phyloP scores from a whole-genome alignment of 2,329 filamentous ascomycete species.

The Trichophyton verrucosum region DNA sequence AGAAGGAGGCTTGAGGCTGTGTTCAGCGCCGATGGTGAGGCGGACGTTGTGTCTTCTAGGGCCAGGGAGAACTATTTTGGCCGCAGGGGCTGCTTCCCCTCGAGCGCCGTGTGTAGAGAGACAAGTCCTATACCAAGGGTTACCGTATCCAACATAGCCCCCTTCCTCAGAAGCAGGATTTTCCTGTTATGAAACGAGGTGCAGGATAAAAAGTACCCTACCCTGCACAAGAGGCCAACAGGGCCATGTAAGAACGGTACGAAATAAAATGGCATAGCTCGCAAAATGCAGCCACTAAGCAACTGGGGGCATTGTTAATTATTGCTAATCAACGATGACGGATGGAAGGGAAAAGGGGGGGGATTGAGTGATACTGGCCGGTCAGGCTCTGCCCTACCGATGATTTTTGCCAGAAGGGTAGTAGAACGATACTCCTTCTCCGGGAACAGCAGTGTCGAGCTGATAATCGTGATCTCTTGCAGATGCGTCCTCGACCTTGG shows the following conservation, averaged over 20 bases:
- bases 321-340: neutral
- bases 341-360: neutral
- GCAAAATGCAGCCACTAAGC: neutral
- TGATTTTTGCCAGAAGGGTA: neutral
- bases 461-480: conserved; percentile 25
- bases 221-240: neutral
- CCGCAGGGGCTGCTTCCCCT: neutral
- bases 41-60: neutral
- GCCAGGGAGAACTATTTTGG: neutral
- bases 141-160: neutral
- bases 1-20: neutral
- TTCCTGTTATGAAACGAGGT: neutral
- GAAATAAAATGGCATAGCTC: neutral
- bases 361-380: neutral
- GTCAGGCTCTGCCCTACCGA: neutral
- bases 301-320: neutral
- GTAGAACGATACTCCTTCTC: neutral
- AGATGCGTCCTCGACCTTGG: conserved; percentile 18
- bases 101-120: neutral
- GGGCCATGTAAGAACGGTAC: neutral
- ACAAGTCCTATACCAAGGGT: neutral
- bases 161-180: neutral
- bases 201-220: neutral
- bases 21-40: neutral
- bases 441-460: neutral